A percentile compares a stretch with the other conserved stretches of the same genome.
Conservation (phyloP, 345 rosid genomes). For the Citrus mangshanensis region DNA sequence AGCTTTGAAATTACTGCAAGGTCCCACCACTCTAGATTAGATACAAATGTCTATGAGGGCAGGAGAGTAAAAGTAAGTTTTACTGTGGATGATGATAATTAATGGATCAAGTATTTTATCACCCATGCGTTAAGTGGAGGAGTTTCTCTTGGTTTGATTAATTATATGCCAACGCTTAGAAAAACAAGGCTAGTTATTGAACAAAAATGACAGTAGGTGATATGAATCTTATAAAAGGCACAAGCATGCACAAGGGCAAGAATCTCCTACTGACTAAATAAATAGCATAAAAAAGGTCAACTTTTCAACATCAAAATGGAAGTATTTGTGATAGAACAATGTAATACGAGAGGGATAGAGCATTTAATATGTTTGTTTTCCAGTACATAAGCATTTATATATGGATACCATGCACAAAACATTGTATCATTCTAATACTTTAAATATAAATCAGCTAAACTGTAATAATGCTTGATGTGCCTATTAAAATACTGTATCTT, state of each 20-base stretch:
- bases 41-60: constrained; percentile 87
- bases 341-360: background rate
- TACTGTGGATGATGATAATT: background rate
- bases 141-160: background rate
- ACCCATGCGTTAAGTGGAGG: background rate
- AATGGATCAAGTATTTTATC: background rate
- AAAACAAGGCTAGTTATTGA: background rate
- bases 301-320: background rate
- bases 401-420: background rate
- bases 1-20: constrained; percentile 66
- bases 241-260: background rate
- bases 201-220: background rate
- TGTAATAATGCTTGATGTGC: background rate
- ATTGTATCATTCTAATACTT: background rate
- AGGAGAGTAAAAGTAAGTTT: constrained; percentile 68
- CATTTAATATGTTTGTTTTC: background rate
- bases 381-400: background rate
- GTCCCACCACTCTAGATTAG: constrained; percentile 80
- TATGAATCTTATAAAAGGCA: background rate
- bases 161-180: background rate
- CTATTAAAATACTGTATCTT: background rate
- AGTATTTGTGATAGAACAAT: background rate
- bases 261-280: background rate
- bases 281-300: background rate
- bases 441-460: no score